Percentiles rank a stretch among this genome's conserved stretches.
These are phyloP conservation scores for Podila horticola DNA, from an alignment of 192 early-diverging fungal genomes.

Conservation along the genomic window DNA sequence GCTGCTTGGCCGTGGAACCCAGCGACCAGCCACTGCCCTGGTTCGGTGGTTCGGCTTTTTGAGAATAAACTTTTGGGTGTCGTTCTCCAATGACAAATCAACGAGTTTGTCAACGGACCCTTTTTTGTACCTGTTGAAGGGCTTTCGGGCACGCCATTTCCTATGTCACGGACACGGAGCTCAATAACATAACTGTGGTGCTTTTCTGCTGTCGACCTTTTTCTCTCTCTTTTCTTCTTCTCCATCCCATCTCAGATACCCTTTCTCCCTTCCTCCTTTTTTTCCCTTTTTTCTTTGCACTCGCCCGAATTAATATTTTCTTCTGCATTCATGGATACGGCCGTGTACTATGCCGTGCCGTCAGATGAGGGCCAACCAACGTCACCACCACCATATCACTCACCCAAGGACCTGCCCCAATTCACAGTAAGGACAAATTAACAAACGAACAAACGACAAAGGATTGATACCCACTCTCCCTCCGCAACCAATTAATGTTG, in stretches of 20 bases:
- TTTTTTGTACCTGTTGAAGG: too few species aligned
- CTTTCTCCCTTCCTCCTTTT: not conserved
- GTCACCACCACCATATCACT: not conserved
- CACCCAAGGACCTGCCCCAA: slow-evolving; percentile 36
- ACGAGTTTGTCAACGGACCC: too few species aligned
- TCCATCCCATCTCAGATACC: not conserved
- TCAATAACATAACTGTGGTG: too few species aligned
- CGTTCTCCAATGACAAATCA: too few species aligned
- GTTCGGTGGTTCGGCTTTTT: too few species aligned
- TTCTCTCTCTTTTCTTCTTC: not conserved
- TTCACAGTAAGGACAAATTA: slow-evolving; percentile 35
- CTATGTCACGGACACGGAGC: too few species aligned
- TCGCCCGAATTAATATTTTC: not conserved
- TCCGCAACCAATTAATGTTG: too few species aligned
- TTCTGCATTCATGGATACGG: slow-evolving; percentile 4
- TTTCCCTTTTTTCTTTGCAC: not conserved
- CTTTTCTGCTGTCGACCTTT: not conserved
- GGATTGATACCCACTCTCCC: not conserved
- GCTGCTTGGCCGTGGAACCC: too few species aligned
- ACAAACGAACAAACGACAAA: not conserved
- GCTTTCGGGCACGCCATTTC: too few species aligned
- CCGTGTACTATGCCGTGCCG: slow-evolving; percentile 38
- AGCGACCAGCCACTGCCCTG: too few species aligned
- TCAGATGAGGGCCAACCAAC: slow-evolving; percentile 7
- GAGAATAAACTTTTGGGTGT: too few species aligned